Evolutionary conservation across 1,139 yeast species (phyloP), one percentile per base, ranked within the genome.

Genomic region (Candida tunisiensis): DNA sequence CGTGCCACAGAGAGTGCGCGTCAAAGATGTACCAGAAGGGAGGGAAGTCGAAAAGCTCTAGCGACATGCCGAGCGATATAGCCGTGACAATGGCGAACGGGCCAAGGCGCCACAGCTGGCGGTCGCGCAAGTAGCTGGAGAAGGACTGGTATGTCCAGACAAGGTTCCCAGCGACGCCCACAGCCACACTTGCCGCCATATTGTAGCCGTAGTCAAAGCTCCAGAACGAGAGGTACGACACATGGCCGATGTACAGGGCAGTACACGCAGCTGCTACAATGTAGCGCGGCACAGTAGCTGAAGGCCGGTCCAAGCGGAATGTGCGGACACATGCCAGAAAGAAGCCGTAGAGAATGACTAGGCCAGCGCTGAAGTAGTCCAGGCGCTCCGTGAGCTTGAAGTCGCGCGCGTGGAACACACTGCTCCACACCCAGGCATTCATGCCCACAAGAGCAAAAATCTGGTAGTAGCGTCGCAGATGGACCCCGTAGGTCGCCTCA

Each of bases 1-100:
- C 47, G 49, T 85, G 98, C 96, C 96, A 85, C 32, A 85, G 54
- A 2, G 95, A 73, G 50, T 88, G 98, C 1, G 98, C 94, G 52
- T 88, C 98, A 1, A 88, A 49, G 31, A 77, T 61, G 36, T 67
- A 74, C 28, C 48, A 56, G 19, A 45, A 31, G 3, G 88, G 93
- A 5, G 93, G 68, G 45, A 85, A 88, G 50, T 88, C 98, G 49
- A 83, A 77, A 21, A 88, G 55, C 47, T 88, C 98, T 36, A 85
- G 64, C 10, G 74, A 61, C 92, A 83, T 80, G 2, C 94, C 95
- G 13, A 65, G 38, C 1, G 69, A 44, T 10, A 88, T 65, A 23
- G 71, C 36, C 28, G 44, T 41, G 18, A 65, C 88, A 41, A 69
- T 45, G 4, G 47, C 38, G 6, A 68, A 42, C 1, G 82, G 85